Evolutionary conservation across 805 yeast species (phyloP).

Genomic region (Saturnispora hagleri): DNA sequence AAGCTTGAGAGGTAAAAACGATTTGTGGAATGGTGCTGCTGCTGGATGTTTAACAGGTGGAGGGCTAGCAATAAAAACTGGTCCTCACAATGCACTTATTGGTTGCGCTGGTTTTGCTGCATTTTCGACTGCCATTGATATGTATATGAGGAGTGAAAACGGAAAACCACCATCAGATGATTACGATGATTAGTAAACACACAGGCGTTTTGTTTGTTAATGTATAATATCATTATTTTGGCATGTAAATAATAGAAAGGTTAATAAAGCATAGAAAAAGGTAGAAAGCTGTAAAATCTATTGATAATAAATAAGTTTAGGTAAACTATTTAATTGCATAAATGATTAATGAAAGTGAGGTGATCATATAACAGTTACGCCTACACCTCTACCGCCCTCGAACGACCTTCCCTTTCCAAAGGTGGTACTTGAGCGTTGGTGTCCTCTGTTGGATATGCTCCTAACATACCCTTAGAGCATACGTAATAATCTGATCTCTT

Average conservation of each 20-base stretch:
- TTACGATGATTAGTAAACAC: slow-evolving; percentile 49
- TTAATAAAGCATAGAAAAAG: background rate
- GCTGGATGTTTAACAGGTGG: slow-evolving; percentile 98
- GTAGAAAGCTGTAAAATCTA: background rate
- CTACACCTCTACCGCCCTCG: slow-evolving; percentile 13
- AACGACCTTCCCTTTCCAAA: slow-evolving; percentile 61
- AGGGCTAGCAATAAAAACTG: slow-evolving; percentile 83
- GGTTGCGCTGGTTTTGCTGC: slow-evolving; percentile 99
- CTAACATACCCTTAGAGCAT: slow-evolving; percentile 86
- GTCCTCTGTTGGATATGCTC: slow-evolving; percentile 66
- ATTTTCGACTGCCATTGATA: slow-evolving; percentile 80
- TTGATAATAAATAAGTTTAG: background rate
- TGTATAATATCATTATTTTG: background rate
- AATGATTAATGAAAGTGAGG: background rate
- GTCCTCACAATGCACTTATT: slow-evolving; percentile 82
- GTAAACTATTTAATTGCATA: background rate
- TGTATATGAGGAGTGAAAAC: slow-evolving; percentile 77
- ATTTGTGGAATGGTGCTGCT: slow-evolving; percentile 79
- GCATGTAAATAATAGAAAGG: background rate
- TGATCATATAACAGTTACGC: background rate
- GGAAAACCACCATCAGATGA: slow-evolving; percentile 81
- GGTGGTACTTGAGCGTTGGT: slow-evolving; percentile 59
- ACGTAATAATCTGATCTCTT: slow-evolving; percentile 75
- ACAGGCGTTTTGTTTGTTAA: background rate
- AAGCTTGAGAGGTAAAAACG: slow-evolving; percentile 80